A percentile compares a stretch with the other conserved stretches of the same genome.
Evolutionary conservation across 176 grass and related monocot species (phyloP).

Genomic region (Oryza longistaminata): DNA sequence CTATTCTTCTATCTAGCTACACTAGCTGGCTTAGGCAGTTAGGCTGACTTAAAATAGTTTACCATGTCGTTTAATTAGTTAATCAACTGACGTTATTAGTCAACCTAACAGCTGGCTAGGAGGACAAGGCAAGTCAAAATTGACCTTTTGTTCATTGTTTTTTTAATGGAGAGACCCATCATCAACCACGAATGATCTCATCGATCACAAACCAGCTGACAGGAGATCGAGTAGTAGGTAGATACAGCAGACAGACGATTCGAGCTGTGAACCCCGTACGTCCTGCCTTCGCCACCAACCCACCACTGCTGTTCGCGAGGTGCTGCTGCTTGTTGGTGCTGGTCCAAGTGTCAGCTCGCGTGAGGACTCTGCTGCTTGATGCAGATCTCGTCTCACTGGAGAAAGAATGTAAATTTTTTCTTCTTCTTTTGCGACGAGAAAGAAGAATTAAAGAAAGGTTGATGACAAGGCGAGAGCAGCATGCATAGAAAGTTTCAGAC

Average conservation of each 20-base stretch:
- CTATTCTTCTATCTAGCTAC: no score
- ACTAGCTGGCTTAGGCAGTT: no score
- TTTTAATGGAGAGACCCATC: neutral
- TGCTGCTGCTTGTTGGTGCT: neutral
- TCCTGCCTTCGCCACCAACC: slow-evolving; percentile 20
- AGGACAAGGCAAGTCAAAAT: no score
- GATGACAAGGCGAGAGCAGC: neutral
- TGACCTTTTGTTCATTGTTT: no score
- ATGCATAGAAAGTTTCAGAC: neutral
- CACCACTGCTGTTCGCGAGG: neutral
- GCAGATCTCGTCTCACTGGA: slow-evolving; percentile 29
- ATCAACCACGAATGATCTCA: slow-evolving; percentile 22
- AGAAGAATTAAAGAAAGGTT: neutral
- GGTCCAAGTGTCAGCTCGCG: slow-evolving; percentile 42
- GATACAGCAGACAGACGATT: neutral
- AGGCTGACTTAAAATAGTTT: no score
- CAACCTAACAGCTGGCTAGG: no score
- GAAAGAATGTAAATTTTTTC: neutral
- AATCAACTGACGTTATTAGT: no score
- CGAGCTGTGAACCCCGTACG: neutral
- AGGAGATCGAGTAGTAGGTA: neutral
- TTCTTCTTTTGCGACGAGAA: neutral
- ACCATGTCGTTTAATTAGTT: no score
- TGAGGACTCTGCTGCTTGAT: slow-evolving; percentile 11
- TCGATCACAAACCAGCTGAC: neutral